A percentile compares a stretch with the other conserved stretches of the same genome.
phyloP scores from a whole-genome alignment of 768 basidiomycete genomes.

The Fistulinella prunicolor region DNA sequence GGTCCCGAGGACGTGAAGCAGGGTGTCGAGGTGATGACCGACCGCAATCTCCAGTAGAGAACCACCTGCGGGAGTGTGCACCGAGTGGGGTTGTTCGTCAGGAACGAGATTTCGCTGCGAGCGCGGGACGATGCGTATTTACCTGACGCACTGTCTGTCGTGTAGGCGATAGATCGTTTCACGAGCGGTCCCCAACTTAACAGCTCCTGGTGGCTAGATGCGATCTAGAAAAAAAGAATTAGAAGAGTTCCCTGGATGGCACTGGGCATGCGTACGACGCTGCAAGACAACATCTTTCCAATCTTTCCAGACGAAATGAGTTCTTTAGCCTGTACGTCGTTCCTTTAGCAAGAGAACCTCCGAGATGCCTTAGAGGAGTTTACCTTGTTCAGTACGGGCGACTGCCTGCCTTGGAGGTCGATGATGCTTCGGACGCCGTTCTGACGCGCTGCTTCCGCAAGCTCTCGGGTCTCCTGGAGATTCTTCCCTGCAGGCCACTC shows the following conservation, averaged over 20 bases:
- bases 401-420: slow-evolving; percentile 13
- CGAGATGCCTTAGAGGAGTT: neutral
- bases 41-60: slow-evolving; percentile 1
- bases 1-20: slow-evolving; percentile 7
- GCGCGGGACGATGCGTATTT: neutral
- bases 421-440: slow-evolving; percentile 5
- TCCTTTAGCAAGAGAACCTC: neutral
- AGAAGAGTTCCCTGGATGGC: neutral
- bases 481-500: slow-evolving; percentile 14
- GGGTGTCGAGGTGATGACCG: slow-evolving; percentile 5
- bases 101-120: neutral
- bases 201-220: neutral
- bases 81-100: too few relatives aligned
- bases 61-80: neutral
- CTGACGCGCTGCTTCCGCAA: slow-evolving; percentile 8
- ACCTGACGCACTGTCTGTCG: neutral
- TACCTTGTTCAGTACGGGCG: slow-evolving; percentile 8
- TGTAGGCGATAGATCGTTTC: neutral
- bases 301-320: slow-evolving; percentile 8
- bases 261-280: neutral
- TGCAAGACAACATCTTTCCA: slow-evolving; percentile 9
- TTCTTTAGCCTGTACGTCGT: slow-evolving; percentile 2
- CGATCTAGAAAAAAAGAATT: too few relatives aligned
- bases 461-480: slow-evolving; percentile 6
- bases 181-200: slow-evolving; percentile 3